Conservation (phyloP, 2,329 filamentous ascomycete genomes). For the Pseudocercospora musae region DNA sequence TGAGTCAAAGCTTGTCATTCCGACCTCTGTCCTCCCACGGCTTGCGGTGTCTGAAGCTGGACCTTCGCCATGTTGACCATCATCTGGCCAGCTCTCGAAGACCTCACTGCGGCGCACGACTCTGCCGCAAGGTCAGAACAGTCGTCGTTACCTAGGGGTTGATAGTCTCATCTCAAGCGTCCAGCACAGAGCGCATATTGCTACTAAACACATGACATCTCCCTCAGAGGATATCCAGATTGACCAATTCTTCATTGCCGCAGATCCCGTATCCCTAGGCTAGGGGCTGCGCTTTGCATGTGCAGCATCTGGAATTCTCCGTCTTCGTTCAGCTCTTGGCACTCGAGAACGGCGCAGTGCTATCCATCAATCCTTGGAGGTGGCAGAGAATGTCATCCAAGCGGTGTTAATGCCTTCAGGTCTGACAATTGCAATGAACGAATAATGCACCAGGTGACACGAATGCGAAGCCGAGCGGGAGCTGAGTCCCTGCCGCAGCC, state of each 20-base stretch:
- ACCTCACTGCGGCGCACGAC: too few species aligned
- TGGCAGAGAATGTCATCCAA: neutral
- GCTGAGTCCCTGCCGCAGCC: neutral
- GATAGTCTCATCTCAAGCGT: too few species aligned
- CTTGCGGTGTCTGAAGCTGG: neutral
- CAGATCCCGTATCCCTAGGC: neutral
- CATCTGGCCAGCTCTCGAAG: neutral
- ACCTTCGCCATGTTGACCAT: neutral
- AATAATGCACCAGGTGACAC: neutral
- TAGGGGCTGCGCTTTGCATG: neutral
- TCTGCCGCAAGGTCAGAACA: too few species aligned
- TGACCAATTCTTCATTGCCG: neutral
- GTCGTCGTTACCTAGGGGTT: too few species aligned
- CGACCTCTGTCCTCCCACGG: neutral
- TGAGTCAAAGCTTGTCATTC: neutral
- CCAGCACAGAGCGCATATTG: too few species aligned
- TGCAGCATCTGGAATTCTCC: neutral
- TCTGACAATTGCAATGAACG: neutral
- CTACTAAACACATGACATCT: too few species aligned
- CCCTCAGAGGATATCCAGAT: too few species aligned
- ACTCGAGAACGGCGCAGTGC: neutral
- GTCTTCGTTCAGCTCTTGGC: neutral
- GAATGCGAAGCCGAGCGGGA: neutral
- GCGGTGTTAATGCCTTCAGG: neutral
- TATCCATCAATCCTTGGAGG: neutral